Conservation (phyloP, 345 rosid genomes). For the Hibiscus tridactylites region DNA sequence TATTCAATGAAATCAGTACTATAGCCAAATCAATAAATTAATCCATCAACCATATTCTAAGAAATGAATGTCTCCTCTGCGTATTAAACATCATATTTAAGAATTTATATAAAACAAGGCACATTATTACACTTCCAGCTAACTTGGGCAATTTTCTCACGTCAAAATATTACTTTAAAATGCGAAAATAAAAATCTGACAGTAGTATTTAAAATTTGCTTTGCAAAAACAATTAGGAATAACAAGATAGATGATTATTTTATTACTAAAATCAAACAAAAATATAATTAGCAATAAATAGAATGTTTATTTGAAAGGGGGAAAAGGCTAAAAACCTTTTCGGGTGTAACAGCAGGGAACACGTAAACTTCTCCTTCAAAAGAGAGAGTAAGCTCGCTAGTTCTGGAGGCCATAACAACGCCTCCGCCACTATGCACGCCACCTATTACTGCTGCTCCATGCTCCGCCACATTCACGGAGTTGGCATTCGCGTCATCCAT, state of each 20-base stretch:
- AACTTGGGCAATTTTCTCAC: not conserved
- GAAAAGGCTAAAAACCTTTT: constrained; percentile 29
- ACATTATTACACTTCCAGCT: not conserved
- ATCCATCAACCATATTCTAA: not conserved
- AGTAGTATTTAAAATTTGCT: not conserved
- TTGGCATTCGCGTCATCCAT: constrained; percentile 34
- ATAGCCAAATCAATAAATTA: not conserved
- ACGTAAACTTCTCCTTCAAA: constrained; percentile 76
- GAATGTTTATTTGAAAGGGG: not conserved
- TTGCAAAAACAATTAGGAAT: not conserved
- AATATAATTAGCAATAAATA: not conserved
- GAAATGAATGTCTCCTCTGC: not conserved
- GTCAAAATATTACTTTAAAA: not conserved
- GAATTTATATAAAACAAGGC: not conserved
- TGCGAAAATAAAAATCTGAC: not conserved
- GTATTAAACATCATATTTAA: not conserved
- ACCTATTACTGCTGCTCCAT: constrained; percentile 5
- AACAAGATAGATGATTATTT: not conserved
- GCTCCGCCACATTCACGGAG: constrained; percentile 38
- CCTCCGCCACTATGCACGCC: constrained; percentile 10
- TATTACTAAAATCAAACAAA: not conserved
- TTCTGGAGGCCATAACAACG: constrained; percentile 37
- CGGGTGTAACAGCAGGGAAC: constrained; percentile 59
- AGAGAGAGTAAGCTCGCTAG: constrained; percentile 63
- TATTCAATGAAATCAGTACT: not conserved